These are phyloP conservation scores for Exophiala phaeomuriformis DNA, from an alignment of 2,329 filamentous ascomycete genomes.

Conservation along the genomic window DNA sequence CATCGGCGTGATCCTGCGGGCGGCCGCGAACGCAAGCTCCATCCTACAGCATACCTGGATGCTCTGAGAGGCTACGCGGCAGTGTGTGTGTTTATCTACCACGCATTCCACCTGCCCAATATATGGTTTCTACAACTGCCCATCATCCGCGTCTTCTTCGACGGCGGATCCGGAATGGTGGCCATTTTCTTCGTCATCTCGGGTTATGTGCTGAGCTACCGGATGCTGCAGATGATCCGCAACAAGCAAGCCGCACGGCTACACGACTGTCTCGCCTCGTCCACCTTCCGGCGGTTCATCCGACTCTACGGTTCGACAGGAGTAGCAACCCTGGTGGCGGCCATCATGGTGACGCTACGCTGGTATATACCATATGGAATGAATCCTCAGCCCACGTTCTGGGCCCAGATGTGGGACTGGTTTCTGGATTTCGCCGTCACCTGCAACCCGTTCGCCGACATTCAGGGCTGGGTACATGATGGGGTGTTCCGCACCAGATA, in stretches of 20 bases:
- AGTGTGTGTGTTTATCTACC: slow-evolving; percentile 41
- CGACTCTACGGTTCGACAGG: slow-evolving; percentile 41
- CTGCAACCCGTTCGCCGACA: slow-evolving; percentile 31
- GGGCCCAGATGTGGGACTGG: slow-evolving; percentile 17
- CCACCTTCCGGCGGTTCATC: slow-evolving; percentile 39
- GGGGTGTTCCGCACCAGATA: slow-evolving; percentile 31
- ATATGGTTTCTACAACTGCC: slow-evolving; percentile 26
- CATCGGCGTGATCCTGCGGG: background rate
- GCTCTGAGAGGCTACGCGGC: slow-evolving; percentile 40
- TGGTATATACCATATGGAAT: slow-evolving; percentile 35
- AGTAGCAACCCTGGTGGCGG: slow-evolving; percentile 35
- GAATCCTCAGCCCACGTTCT: slow-evolving; percentile 4
- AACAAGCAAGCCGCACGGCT: slow-evolving; percentile 34
- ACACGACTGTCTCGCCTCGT: slow-evolving; percentile 33
- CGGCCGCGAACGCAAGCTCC: background rate
- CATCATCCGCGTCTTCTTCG: slow-evolving; percentile 34
- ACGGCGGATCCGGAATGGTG: slow-evolving; percentile 29
- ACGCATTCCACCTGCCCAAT: slow-evolving; percentile 33
- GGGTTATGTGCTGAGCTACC: slow-evolving; percentile 42
- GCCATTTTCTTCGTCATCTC: slow-evolving; percentile 45
- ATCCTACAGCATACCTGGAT: slow-evolving; percentile 30
- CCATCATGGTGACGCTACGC: slow-evolving; percentile 32
- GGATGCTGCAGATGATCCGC: slow-evolving; percentile 34
- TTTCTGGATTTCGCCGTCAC: slow-evolving; percentile 27
- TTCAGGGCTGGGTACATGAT: slow-evolving; percentile 28